Conservation (phyloP, 495 filamentous ascomycete species). For the Penicillium subrubescens region DNA sequence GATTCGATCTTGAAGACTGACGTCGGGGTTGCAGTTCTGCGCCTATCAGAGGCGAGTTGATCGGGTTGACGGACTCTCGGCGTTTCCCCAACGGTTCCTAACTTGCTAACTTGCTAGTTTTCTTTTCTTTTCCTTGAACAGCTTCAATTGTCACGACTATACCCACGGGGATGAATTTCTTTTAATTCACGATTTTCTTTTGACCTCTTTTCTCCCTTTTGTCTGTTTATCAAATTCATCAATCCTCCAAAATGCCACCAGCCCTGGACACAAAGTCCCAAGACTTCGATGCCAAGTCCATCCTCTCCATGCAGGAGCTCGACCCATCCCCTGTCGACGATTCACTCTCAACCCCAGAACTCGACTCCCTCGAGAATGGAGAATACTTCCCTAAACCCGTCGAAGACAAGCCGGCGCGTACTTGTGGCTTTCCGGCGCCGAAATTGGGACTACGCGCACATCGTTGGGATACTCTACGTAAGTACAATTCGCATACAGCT, state of each 20-base stretch:
- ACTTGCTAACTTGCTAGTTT: constrained; percentile 13
- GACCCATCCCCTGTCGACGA: constrained; percentile 82
- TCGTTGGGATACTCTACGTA: constrained; percentile 65
- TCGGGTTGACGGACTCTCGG: constrained; percentile 14
- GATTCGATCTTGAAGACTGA: neutral
- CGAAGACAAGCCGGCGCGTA: constrained; percentile 13
- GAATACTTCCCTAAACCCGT: constrained; percentile 55
- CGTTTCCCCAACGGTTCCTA: constrained; percentile 21
- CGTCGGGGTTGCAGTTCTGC: neutral
- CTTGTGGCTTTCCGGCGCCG: constrained; percentile 30
- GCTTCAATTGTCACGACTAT: constrained; percentile 5
- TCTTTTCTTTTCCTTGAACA: neutral
- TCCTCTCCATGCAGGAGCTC: constrained; percentile 71
- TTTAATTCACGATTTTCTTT: constrained; percentile 12
- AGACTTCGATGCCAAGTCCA: constrained; percentile 45
- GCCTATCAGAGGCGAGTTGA: constrained; percentile 19
- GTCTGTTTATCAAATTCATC: neutral
- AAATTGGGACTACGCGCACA: constrained; percentile 60
- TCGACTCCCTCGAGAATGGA: constrained; percentile 54
- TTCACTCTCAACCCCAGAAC: constrained; percentile 40
- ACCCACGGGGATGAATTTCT: constrained; percentile 18
- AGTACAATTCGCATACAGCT: constrained; percentile 14
- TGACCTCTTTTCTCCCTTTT: constrained; percentile 7
- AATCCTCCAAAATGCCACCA: constrained; percentile 9
- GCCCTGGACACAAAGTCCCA: constrained; percentile 21